Evolutionary conservation across 179 eudicot species (phyloP), one percentile per base, ranked within the genome.

Genomic region (Beta lomatogona): DNA sequence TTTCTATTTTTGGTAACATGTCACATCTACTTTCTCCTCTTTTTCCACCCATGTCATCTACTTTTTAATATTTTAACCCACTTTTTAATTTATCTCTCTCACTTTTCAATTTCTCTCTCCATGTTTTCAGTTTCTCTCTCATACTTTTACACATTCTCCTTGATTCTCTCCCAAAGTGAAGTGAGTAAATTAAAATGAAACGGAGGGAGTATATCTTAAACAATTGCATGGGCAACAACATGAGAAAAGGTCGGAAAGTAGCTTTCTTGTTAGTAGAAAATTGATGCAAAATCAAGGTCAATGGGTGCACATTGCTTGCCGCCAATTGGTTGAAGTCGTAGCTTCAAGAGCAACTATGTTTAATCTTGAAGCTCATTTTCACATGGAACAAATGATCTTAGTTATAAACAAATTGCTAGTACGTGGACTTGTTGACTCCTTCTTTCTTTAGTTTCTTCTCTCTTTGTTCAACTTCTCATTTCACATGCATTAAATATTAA

Each of bases 341-440:
- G 53, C 50, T 65, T 77, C 46, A 63, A 77, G 82, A 80, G 41
- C 57, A 80, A 71, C 77, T 60, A 59, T 12, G 52, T 73, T 73
- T 28, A 52, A 80, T 72, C 63, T 72, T 63, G 78, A 80, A 73
- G 21, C 54, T 63, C 73, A 73, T 63, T 41, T 54, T 67, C 81
- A 78, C 81, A 78, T 78, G 81, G 65, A 58, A 31, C 75, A 78
- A 36, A 70, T 54, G 5, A 67, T 53, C 5, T 28, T 66, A 12
- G 4, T 67, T 5, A 6, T 54, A 31, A 78, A 67, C 61, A 10
- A 78, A 31, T 67, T 78, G 65, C 50, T 67, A 67, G 9, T 36
- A 0, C 15, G n/a, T 68, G 50, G 74, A 78, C 81, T 78, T 14
- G 65, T 78, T 78, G 81, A 78, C 74, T 78, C 45, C 50, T 78